Evolutionary conservation across 176 grass and related monocot genomes (phyloP).

Genomic region (Bromus sterilis): DNA sequence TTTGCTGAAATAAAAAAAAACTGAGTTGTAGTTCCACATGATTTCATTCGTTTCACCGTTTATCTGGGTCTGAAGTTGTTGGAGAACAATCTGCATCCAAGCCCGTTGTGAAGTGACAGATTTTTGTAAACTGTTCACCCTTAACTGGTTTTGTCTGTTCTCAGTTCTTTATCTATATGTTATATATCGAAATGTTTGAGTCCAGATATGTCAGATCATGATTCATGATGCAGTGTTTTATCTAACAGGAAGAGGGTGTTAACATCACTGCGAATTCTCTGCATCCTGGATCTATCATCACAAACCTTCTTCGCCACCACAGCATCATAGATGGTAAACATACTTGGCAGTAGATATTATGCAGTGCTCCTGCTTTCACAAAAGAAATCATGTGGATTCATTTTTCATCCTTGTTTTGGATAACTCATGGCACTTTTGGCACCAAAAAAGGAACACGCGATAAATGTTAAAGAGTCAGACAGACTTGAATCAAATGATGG

Average conservation of each 20-base stretch:
- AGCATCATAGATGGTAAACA: constrained; percentile 82
- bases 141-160: background rate
- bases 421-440: background rate
- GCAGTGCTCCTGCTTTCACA: background rate
- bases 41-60: background rate
- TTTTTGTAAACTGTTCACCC: background rate
- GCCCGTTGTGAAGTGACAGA: background rate
- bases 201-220: background rate
- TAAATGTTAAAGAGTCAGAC: background rate
- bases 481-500: background rate
- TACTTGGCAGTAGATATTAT: background rate
- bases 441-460: background rate
- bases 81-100: background rate
- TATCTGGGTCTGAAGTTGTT: background rate
- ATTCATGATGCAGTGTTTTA: background rate
- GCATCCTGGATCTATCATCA: constrained; percentile 88
- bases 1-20: background rate
- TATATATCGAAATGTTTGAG: background rate
- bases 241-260: constrained; percentile 61
- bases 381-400: background rate
- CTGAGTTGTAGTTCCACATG: background rate
- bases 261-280: constrained; percentile 97
- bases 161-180: background rate
- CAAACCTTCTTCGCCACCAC: constrained; percentile 94
- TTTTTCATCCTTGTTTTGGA: background rate